Conservation (phyloP, 768 basidiomycete species). For the Brasilioporus rufonigricans region DNA sequence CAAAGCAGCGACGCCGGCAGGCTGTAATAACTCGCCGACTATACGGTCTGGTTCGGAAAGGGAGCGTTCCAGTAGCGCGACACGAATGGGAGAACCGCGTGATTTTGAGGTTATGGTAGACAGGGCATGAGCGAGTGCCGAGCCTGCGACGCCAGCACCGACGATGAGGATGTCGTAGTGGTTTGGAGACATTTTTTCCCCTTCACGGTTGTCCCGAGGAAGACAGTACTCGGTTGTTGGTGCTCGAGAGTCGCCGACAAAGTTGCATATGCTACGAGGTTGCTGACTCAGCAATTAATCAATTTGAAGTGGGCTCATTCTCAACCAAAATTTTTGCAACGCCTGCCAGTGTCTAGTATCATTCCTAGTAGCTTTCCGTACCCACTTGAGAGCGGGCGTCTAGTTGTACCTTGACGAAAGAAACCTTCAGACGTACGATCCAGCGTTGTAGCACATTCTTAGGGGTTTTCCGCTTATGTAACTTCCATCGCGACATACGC, state of each 20-base stretch:
- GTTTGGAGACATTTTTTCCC: conserved; percentile 10
- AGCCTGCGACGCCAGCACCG: conserved; percentile 90
- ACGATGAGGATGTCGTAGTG: conserved; percentile 82
- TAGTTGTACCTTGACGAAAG: too few species aligned
- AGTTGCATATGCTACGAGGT: too few species aligned
- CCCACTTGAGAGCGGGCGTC: too few species aligned
- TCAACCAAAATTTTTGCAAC: neutral
- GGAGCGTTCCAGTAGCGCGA: conserved; percentile 88
- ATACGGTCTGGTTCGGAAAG: conserved; percentile 93
- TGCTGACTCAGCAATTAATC: conserved; percentile 18
- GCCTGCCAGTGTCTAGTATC: neutral
- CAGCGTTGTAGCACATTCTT: too few species aligned
- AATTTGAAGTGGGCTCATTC: neutral
- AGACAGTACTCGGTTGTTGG: too few species aligned
- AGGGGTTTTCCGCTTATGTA: too few species aligned
- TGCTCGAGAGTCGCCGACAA: too few species aligned
- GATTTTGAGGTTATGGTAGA: conserved; percentile 46
- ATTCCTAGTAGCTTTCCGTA: neutral
- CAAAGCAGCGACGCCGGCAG: conserved; percentile 81
- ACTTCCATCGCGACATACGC: too few species aligned
- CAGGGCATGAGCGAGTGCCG: conserved; percentile 82
- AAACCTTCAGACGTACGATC: too few species aligned
- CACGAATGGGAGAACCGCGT: conserved; percentile 58
- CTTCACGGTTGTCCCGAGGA: too few species aligned
- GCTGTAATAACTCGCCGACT: conserved; percentile 95